Percentiles rank a stretch among this genome's conserved stretches.
Conservation (phyloP, 371 early-diverging fungal genomes). For the Catenaria anguillulae region DNA sequence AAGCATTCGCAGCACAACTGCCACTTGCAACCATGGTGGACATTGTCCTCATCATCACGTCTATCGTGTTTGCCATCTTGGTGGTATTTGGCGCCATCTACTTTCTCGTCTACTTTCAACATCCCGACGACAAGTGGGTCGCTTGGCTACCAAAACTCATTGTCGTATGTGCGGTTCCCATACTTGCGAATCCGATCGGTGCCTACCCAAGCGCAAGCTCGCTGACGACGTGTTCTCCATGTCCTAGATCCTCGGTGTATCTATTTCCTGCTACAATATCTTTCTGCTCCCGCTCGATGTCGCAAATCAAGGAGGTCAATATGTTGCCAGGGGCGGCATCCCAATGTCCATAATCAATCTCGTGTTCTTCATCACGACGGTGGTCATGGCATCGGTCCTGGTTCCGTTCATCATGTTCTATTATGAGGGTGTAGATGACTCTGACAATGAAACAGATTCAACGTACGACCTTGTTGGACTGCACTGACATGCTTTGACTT, state of each 20-base stretch:
- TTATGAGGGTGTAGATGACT: conserved; percentile 34
- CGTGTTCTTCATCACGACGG: conserved; percentile 28
- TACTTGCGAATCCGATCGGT: too few species aligned
- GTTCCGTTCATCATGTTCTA: conserved; percentile 41
- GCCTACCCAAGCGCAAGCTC: too few species aligned
- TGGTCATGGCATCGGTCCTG: conserved; percentile 20
- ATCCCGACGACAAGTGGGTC: conserved; percentile 41
- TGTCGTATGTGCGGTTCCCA: conserved; percentile 31
- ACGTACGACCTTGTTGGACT: conserved; percentile 1
- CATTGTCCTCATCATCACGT: conserved; percentile 27
- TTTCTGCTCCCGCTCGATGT: conserved; percentile 42
- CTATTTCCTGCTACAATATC: conserved; percentile 29
- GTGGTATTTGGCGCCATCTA: conserved; percentile 30
- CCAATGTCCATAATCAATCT: conserved; percentile 28
- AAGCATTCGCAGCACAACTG: too few species aligned
- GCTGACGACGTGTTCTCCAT: too few species aligned
- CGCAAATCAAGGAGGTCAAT: conserved; percentile 29
- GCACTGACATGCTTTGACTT: too few species aligned
- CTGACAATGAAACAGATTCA: conserved; percentile 18
- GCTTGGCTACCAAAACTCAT: conserved; percentile 45
- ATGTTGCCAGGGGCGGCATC: conserved; percentile 16
- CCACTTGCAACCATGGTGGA: too few species aligned
- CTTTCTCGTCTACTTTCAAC: conserved; percentile 42
- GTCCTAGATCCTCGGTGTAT: conserved; percentile 23
- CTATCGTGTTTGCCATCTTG: conserved; percentile 30